Base-by-base conservation (phyloP, 192 early-diverging fungal genomes). In the Gonapodya sp. region DNA sequence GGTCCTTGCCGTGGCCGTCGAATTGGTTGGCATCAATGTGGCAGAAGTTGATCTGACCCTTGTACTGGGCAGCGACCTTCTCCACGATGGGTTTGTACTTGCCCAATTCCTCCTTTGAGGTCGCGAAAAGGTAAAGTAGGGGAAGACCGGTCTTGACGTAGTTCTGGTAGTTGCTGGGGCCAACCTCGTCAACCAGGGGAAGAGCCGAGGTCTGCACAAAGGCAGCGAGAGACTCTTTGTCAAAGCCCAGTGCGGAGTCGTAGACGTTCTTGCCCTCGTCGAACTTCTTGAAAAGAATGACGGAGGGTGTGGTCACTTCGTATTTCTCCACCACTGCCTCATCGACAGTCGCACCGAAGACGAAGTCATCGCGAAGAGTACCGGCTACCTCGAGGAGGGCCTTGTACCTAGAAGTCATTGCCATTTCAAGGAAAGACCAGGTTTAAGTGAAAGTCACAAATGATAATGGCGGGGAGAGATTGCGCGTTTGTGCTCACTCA, bases 21-120 rank as follows among this genome's bases (percentile, higher is more conserved):
- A 91, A 98, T 85, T 95, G 93, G 86, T 35, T 83, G 64, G 93
- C 95, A 81, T 99, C 95, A 78, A 96, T 94, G 86, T 94, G 93
- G 83, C 95, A 96, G 89, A 98, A 94, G 90, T 86, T 93, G 79
- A 98, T 80, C 84, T 93, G 95, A 79, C 96, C 97, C 89, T 95
- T 94, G 88, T 86, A 88, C 83, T 93, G 83, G 87, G 94, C 91
- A 83, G 97, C 96, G 72, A 97, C 78, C 33, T 88, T 84, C 82
- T 94, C 91, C 72, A 96, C 36, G 36, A 86, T 83, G 36, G 91
- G 82, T 77, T 90, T 88, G 77, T 92, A 82, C 35, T 85, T 72
- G 78, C 86, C 83, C 78, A 87, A 87, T 73, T 92, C 86, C 78
- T 93, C 94, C 0, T 88, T 87, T 82, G 80, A 86, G 73, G 89